Evolutionary conservation across 129 eudicot genomes (phyloP), one percentile per base, ranked within the genome.

Genomic region (Saussurea involucrata): DNA sequence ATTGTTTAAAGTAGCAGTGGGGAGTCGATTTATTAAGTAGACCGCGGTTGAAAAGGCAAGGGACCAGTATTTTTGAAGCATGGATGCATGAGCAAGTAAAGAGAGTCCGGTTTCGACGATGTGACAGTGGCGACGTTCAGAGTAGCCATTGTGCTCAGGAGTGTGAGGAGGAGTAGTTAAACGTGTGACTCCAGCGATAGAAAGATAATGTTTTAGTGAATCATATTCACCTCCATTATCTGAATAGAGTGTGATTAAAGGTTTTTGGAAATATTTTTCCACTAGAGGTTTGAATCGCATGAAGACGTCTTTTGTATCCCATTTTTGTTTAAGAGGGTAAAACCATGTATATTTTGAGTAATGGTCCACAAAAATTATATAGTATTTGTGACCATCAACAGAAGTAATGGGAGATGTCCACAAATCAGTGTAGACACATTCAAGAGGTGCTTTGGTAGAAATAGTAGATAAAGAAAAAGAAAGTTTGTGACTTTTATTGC

Each of bases 221-320:
- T 7, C 18, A 17, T 67, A 67, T 67, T 29, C 72, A 31, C 72
- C 69, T 3, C 24, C 72, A 67, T 67, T 67, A 9, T 67, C 72
- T 29, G 5, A 24, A 21, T 31, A 67, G 12, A 67, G 22, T 3
- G 44, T 3, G 9, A 31, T 8, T 40, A 67, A 15, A 4, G 44
- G 72, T 8, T 12, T 18, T 5, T 69, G 10, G 60, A 69, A 40
- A 13, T 40, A 34, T 24, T 69, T 34, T 69, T 27, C 29, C 29
- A 27, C 29, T 1, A 27, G 29, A 27, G 29, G 29, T 27, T 27
- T 27, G 29, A 27, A 27, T 27, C 29, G 1, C 29, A 27, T 27
- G 29, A 1, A 27, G 29, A 27, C 3, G 29, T 1, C 29, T 27
- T 27, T 27, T 27, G 29, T 27, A 27, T 27, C 29, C 29, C 2